These are phyloP conservation scores for Oryza australiensis DNA, from an alignment of 176 grass and related monocot genomes.

Conservation along the genomic window DNA sequence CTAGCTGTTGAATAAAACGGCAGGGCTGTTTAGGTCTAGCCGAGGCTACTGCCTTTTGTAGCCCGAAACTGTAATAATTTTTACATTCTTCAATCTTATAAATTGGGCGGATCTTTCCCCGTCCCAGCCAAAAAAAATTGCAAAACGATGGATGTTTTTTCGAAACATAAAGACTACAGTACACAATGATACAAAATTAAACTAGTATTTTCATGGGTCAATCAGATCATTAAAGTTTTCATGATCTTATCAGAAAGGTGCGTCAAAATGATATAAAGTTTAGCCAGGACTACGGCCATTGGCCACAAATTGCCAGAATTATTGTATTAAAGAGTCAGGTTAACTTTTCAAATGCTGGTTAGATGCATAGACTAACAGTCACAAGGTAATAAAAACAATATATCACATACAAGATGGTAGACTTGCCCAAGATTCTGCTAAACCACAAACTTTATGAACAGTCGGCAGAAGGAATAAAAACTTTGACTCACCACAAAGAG, in stretches of 20 bases:
- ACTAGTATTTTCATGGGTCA: not conserved
- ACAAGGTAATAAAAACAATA: conserved; percentile 8
- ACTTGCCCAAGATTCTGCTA: conserved; percentile 7
- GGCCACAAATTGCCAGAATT: not conserved
- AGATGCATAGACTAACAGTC: not conserved
- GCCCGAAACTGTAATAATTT: too few species aligned
- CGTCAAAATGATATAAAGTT: not conserved
- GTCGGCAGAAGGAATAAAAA: conserved; percentile 15
- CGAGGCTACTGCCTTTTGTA: too few species aligned
- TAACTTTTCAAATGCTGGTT: not conserved
- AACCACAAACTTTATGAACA: conserved; percentile 6
- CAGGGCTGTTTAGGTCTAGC: too few species aligned
- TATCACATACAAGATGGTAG: not conserved
- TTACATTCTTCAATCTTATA: too few species aligned
- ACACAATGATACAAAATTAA: not conserved
- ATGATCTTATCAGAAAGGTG: not conserved
- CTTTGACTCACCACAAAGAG: conserved; percentile 1
- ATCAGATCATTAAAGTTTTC: not conserved
- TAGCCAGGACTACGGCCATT: not conserved
- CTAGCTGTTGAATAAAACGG: too few species aligned
- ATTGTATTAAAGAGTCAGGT: not conserved
- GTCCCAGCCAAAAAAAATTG: too few species aligned
- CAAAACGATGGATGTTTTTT: not conserved
- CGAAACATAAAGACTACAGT: not conserved
- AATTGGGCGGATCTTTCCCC: too few species aligned